Conservation (phyloP, 352 stramenopile species). For the Globisporangium carolinianum region DNA sequence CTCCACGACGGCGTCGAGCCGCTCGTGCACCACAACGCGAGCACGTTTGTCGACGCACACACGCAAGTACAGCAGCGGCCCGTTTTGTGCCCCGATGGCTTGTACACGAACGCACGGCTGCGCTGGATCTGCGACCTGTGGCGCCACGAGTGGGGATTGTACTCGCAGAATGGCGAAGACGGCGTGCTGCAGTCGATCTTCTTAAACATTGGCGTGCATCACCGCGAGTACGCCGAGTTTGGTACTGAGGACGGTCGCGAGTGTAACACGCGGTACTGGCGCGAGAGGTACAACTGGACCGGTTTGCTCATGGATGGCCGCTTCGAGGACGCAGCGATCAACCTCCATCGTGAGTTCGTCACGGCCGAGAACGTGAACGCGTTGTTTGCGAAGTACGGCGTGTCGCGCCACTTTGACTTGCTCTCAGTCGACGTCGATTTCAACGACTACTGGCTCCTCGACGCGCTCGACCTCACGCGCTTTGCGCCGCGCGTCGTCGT, state of each 20-base stretch:
- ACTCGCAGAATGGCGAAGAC: slow-evolving; percentile 70
- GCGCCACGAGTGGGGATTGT: slow-evolving; percentile 55
- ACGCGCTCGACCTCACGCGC: slow-evolving; percentile 30
- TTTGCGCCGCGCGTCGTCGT: slow-evolving; percentile 54
- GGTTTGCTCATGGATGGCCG: slow-evolving; percentile 57
- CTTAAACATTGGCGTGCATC: slow-evolving; percentile 26
- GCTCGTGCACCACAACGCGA: slow-evolving; percentile 6
- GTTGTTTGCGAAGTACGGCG: slow-evolving; percentile 38
- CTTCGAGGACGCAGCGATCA: slow-evolving; percentile 32
- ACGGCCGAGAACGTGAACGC: slow-evolving; percentile 54
- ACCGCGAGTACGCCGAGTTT: slow-evolving; percentile 57
- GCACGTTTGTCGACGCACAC: slow-evolving; percentile 15
- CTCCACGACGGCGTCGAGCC: background rate
- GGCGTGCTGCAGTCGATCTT: slow-evolving; percentile 59
- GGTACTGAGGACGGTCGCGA: slow-evolving; percentile 43
- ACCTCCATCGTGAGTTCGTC: slow-evolving; percentile 54
- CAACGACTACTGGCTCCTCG: slow-evolving; percentile 67
- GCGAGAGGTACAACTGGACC: slow-evolving; percentile 39
- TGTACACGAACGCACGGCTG: slow-evolving; percentile 6
- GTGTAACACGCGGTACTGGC: slow-evolving; percentile 56
- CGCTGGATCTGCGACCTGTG: slow-evolving; percentile 54
- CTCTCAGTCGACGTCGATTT: slow-evolving; percentile 73
- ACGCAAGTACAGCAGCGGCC: slow-evolving; percentile 19
- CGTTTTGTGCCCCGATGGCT: slow-evolving; percentile 11
- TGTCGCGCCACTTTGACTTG: slow-evolving; percentile 45